Conservation (phyloP, 2,329 filamentous ascomycete species). For the Fusarium sp. region DNA sequence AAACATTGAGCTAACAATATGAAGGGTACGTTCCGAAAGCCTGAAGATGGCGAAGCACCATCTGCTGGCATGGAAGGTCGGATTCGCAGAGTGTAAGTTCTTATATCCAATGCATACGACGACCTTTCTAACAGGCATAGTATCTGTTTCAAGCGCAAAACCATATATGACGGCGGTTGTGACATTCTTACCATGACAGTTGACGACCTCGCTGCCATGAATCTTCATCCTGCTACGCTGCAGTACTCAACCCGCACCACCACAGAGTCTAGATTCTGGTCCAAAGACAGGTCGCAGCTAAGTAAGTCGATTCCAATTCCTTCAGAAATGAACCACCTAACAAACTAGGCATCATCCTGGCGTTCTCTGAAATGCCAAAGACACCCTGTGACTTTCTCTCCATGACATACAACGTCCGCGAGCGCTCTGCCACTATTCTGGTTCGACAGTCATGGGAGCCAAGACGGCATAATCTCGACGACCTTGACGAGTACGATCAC, state of each 20-base stretch:
- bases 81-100: constrained; percentile 53
- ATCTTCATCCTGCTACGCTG: constrained; percentile 56
- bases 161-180: constrained; percentile 49
- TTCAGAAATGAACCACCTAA: constrained; percentile 7
- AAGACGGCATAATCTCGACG: constrained; percentile 56
- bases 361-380: constrained; percentile 59
- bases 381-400: constrained; percentile 62
- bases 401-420: constrained; percentile 58
- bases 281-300: constrained; percentile 53
- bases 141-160: constrained; percentile 54
- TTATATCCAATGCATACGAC: neutral
- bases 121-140: constrained; percentile 35
- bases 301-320: constrained; percentile 39
- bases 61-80: constrained; percentile 51
- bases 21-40: constrained; percentile 46
- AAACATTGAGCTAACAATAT: neutral
- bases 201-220: constrained; percentile 52
- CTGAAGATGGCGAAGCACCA: constrained; percentile 37
- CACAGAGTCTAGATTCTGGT: constrained; percentile 57
- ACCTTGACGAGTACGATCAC: constrained; percentile 61
- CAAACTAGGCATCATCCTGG: constrained; percentile 56
- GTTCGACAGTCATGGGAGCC: constrained; percentile 60
- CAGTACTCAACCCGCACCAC: constrained; percentile 56
- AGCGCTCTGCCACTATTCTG: constrained; percentile 56
- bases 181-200: constrained; percentile 55